Base-by-base conservation (phyloP, 1,284 basidiomycete genomes). In the Thelephora terrestris region DNA sequence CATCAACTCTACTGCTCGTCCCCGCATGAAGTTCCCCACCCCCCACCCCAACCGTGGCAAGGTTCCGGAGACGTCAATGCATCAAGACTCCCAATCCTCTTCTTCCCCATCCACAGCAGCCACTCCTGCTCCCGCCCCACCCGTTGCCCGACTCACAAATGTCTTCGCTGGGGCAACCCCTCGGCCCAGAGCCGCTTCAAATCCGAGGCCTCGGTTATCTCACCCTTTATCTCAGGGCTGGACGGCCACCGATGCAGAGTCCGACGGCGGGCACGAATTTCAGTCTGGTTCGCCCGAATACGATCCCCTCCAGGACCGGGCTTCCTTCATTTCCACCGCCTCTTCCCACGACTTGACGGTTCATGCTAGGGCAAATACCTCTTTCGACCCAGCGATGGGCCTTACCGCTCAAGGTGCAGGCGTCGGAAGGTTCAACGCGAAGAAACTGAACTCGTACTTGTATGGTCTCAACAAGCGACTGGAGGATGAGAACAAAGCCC, bases 321-420 rank as follows among this genome's bases (percentile, higher is more conserved):
- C 68, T 2, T 86, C 85, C 0, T 79, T 85, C 63, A 70, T 85
- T 37, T 90, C 87, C 4, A 87, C 83, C 0, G 76, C 84, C 3
- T 90, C 88, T 1, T 90, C 88, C 20, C 85, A 91, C 53, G 90
- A 92, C 60, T 68, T 92, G 35, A 88, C 85, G 2, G 79, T 82
- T 5, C 81, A 88, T 57, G 79, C 77, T 27, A 79, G 85, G 7
- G 84, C 79, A 36, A 92, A 92, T 57, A 85, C 85, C 14, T 91
- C 87, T 7, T 88, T 91, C 53, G 86, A 89, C 58, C 83, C 85
- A 34, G 73, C 81, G 5, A 77, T 85, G 61, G 83, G 82, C 7
- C 77, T 84, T 47, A 80, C 78, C 55, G 73, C 78, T 36, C 64
- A 74, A 52, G 76, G 76, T 45, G 72, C 79, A 54, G 76, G 68